phyloP scores from a whole-genome alignment of 192 early-diverging fungal genomes.

The Dimargaris verticillata region DNA sequence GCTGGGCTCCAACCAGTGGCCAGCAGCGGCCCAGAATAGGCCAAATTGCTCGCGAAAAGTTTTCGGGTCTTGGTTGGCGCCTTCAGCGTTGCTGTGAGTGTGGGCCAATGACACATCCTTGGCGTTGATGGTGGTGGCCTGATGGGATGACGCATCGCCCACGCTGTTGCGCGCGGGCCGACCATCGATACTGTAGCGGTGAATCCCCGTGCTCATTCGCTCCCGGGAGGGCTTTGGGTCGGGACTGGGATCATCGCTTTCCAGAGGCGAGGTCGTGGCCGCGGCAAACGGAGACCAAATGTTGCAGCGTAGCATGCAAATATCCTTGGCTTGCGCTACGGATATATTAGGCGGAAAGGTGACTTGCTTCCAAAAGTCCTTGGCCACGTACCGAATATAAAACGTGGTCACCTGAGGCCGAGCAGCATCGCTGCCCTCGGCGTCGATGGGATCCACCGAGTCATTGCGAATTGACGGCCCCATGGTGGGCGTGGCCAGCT shows the following conservation, averaged over 20 bases:
- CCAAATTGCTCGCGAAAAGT: conserved; percentile 30
- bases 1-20: conserved; percentile 31
- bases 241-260: not conserved
- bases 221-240: not conserved
- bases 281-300: conserved; percentile 28
- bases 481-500: not conserved
- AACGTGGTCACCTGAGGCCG: no score
- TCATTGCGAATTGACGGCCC: not conserved
- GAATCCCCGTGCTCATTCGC: not conserved
- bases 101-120: not conserved
- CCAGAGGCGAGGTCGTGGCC: not conserved
- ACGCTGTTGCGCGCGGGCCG: not conserved
- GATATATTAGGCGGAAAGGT: conserved; percentile 30
- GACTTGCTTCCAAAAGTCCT: conserved; percentile 30
- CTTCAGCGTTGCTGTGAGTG: not conserved
- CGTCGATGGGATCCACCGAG: not conserved
- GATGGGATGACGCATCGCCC: not conserved
- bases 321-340: conserved; percentile 31
- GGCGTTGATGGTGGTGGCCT: not conserved
- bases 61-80: not conserved
- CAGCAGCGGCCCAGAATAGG: conserved; percentile 31
- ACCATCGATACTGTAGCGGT: not conserved
- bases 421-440: no score
- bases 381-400: conserved; percentile 30
- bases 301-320: conserved; percentile 34